Percentiles rank a stretch among this genome's conserved stretches.
These are phyloP conservation scores for Eimeria acervulina DNA, from an alignment of 169 alveolate species.

Conservation along the genomic window DNA sequence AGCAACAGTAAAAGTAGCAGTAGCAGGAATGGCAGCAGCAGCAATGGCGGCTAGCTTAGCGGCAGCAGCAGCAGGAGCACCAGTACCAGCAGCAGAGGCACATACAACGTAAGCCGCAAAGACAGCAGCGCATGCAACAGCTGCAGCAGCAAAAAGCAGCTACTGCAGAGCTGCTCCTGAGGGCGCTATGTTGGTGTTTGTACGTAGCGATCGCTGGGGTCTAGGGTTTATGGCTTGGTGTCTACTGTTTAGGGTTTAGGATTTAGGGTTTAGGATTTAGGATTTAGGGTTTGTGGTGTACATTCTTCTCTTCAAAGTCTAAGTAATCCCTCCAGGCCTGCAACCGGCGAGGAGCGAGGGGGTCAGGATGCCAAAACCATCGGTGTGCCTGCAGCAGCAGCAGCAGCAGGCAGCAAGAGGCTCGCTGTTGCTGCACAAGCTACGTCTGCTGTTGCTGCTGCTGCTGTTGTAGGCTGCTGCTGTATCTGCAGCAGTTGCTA, in stretches of 20 bases:
- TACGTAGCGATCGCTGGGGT: not conserved
- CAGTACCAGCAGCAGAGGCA: not conserved
- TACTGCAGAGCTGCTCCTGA: not conserved
- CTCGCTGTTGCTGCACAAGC: not conserved
- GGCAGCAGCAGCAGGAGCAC: not conserved
- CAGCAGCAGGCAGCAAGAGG: not conserved
- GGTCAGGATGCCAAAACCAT: conserved; percentile 85
- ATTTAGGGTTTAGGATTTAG: not conserved
- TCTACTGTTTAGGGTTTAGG: not conserved
- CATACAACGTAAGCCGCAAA: not conserved
- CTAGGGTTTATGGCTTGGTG: not conserved
- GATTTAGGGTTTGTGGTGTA: conserved; percentile 4
- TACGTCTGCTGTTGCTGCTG: not conserved
- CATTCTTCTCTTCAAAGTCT: conserved; percentile 80
- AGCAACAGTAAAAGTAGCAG: not conserved
- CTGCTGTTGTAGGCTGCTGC: not conserved
- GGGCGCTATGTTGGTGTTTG: not conserved
- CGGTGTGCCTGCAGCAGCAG: conserved; percentile 70
- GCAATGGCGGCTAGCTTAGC: not conserved
- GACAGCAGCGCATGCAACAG: not conserved
- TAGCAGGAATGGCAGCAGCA: not conserved
- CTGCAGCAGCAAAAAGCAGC: not conserved
- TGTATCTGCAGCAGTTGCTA: not conserved
- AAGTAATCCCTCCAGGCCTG: conserved; percentile 83
- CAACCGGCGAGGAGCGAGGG: conserved; percentile 81